A percentile compares a stretch with the other conserved stretches of the same genome.
Evolutionary conservation across 352 stramenopile genomes (phyloP).

Genomic region (Blastocystis sp.): DNA sequence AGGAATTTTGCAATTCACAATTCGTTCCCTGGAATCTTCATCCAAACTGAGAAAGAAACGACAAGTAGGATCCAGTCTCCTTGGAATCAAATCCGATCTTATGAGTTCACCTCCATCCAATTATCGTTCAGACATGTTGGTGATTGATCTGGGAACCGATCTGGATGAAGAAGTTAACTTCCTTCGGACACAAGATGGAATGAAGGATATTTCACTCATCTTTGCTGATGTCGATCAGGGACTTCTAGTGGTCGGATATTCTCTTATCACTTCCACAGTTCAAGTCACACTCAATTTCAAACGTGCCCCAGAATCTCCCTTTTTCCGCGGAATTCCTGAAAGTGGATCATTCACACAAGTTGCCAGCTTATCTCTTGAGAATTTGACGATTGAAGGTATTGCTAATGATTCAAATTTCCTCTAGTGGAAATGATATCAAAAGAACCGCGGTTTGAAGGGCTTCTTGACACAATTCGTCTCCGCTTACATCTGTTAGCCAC

Average conservation of each 20-base stretch:
- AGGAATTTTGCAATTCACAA: background rate
- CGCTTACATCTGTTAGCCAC: background rate
- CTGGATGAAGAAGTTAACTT: conserved; percentile 15
- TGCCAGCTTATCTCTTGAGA: background rate
- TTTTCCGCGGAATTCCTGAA: background rate
- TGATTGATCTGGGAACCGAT: conserved; percentile 8
- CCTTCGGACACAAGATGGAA: background rate
- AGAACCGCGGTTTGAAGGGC: background rate
- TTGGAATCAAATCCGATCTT: background rate
- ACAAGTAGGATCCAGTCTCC: background rate
- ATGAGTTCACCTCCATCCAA: background rate
- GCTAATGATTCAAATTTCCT: background rate
- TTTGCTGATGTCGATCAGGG: background rate
- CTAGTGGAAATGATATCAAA: background rate
- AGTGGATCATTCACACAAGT: background rate
- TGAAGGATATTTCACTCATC: background rate
- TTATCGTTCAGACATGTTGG: no score
- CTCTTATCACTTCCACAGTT: background rate
- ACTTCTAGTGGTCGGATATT: background rate
- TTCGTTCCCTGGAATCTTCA: background rate
- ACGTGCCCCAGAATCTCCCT: background rate
- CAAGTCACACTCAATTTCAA: background rate
- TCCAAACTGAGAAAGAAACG: conserved; percentile 31
- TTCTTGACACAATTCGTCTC: conserved; percentile 11
- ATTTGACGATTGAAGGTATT: background rate